A percentile compares a stretch with the other conserved stretches of the same genome.
These are phyloP conservation scores for Nemania sp. DNA, from an alignment of 2,329 filamentous ascomycete species.

Conservation along the genomic window DNA sequence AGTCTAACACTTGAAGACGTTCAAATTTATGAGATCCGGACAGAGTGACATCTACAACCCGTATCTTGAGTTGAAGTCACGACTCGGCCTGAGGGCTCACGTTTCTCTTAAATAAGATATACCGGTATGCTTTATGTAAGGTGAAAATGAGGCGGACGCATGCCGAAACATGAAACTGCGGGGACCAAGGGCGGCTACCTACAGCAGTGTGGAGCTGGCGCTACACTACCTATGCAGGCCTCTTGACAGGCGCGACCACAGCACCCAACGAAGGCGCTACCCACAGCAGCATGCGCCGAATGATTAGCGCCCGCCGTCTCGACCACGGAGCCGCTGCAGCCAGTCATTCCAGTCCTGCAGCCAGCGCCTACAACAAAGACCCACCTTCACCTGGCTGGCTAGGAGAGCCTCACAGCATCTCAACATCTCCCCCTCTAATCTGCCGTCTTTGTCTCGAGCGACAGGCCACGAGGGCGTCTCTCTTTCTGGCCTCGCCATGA, in stretches of 20 bases:
- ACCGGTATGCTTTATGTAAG: background rate
- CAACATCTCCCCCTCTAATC: background rate
- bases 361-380: constrained; percentile 14
- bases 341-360: constrained; percentile 10
- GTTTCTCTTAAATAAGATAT: too few species aligned
- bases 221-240: background rate
- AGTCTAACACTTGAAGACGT: too few species aligned
- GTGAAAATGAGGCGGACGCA: background rate
- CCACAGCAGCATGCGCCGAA: constrained; percentile 7
- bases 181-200: background rate
- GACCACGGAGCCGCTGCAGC: constrained; percentile 11
- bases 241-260: constrained; percentile 11
- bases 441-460: constrained; percentile 11
- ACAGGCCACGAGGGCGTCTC: constrained; percentile 8
- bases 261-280: too few species aligned
- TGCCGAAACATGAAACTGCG: background rate
- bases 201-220: constrained; percentile 21
- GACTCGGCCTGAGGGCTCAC: too few species aligned
- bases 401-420: constrained; percentile 9
- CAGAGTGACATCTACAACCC: too few species aligned
- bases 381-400: constrained; percentile 13
- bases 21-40: too few species aligned
- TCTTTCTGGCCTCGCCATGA: constrained; percentile 1
- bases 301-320: constrained; percentile 21
- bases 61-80: too few species aligned